phyloP scores from a whole-genome alignment of 441 rosid species.

The Eruca vesicaria region DNA sequence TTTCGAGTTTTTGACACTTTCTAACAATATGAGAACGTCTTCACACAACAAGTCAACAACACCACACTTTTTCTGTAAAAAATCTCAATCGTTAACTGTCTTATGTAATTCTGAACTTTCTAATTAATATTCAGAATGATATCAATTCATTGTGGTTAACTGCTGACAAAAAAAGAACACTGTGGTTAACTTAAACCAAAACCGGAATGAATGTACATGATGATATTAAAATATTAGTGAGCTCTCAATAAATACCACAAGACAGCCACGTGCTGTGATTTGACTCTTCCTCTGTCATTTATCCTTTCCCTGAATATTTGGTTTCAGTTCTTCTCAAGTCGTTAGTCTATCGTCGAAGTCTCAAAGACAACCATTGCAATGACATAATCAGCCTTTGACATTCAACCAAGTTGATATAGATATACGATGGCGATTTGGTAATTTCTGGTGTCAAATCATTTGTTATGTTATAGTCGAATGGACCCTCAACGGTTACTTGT shows the following conservation, averaged over 20 bases:
- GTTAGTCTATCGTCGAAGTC: not conserved
- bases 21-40: not conserved
- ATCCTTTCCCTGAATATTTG: slow-evolving; percentile 12
- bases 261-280: slow-evolving; percentile 18
- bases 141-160: not conserved
- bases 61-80: not conserved
- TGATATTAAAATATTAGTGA: not conserved
- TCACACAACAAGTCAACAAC: not conserved
- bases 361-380: not conserved
- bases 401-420: not conserved
- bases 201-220: not conserved
- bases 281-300: not conserved
- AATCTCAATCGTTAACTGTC: not conserved
- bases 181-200: not conserved
- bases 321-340: slow-evolving; percentile 20
- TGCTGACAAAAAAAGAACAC: too few species aligned
- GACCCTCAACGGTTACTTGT: slow-evolving; percentile 23
- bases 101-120: not conserved
- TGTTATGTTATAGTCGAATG: slow-evolving; percentile 20
- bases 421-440: slow-evolving; percentile 1
- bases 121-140: not conserved
- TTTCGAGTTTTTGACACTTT: not conserved
- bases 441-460: slow-evolving; percentile 8
- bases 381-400: slow-evolving; percentile 5
- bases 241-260: slow-evolving; percentile 8